Evolutionary conservation across 352 stramenopile genomes (phyloP).

Genomic region (Pythium diclinum): DNA sequence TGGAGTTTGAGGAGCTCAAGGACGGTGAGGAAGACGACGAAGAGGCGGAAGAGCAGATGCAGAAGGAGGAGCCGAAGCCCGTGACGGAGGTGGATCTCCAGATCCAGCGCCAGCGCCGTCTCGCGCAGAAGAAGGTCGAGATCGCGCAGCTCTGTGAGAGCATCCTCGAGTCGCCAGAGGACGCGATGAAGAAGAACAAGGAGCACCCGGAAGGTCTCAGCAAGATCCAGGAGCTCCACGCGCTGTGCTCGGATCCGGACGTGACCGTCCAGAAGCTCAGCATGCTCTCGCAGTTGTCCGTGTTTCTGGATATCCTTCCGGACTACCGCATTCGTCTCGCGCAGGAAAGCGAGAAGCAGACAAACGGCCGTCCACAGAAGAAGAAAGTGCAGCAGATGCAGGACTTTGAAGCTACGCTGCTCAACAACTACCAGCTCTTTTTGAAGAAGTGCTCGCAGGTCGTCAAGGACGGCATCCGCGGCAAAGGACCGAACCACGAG

Average conservation of each 20-base stretch:
- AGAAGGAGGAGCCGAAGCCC: slow-evolving; percentile 5
- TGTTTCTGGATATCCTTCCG: slow-evolving; percentile 95
- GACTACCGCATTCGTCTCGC: slow-evolving; percentile 93
- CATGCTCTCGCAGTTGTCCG: slow-evolving; percentile 91
- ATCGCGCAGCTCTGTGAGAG: slow-evolving; percentile 88
- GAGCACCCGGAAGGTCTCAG: slow-evolving; percentile 74
- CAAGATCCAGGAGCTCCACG: slow-evolving; percentile 78
- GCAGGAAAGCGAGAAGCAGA: slow-evolving; percentile 75
- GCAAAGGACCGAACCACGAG: slow-evolving; percentile 47
- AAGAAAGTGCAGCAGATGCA: slow-evolving; percentile 88
- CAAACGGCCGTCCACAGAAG: slow-evolving; percentile 69
- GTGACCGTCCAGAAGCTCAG: slow-evolving; percentile 80
- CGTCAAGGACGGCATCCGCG: slow-evolving; percentile 56
- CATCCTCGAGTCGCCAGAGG: slow-evolving; percentile 85
- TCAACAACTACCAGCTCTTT: slow-evolving; percentile 83
- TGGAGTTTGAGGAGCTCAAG: slow-evolving; percentile 80
- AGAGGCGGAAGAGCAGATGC: slow-evolving; percentile 4
- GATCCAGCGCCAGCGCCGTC: slow-evolving; percentile 59
- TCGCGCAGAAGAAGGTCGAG: slow-evolving; percentile 83
- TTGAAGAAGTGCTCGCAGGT: slow-evolving; percentile 72
- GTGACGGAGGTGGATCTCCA: slow-evolving; percentile 57
- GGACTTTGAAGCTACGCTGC: slow-evolving; percentile 70
- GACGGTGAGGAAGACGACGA: slow-evolving; percentile 22
- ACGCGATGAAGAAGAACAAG: slow-evolving; percentile 86
- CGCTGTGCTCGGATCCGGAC: slow-evolving; percentile 69